Conservation (phyloP, 768 basidiomycete species). For the Mycena filopes region DNA sequence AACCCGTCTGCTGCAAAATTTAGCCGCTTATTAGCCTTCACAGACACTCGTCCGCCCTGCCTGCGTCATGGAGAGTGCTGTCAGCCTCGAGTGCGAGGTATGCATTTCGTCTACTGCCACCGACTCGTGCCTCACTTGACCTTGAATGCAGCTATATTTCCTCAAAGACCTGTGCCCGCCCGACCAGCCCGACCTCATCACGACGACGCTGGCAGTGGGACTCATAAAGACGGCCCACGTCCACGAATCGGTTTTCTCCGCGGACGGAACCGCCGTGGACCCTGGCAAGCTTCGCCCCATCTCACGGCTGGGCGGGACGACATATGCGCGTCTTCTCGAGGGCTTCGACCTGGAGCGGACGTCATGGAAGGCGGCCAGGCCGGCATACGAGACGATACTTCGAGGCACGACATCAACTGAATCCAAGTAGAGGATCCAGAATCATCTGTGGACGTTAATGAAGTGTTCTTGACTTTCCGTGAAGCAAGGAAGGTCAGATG, state of each 20-base stretch:
- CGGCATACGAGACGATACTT: constrained; percentile 39
- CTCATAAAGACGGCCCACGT: constrained; percentile 65
- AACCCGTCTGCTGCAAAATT: not conserved
- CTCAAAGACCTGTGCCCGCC: constrained; percentile 58
- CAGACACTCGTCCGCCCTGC: constrained; percentile 62
- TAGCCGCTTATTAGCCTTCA: constrained; percentile 3
- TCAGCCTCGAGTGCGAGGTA: constrained; percentile 73
- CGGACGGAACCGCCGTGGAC: constrained; percentile 55
- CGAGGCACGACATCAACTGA: constrained; percentile 1
- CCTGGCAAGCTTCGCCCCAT: constrained; percentile 59
- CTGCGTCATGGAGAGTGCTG: constrained; percentile 66
- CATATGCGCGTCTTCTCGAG: constrained; percentile 60
- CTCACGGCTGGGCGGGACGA: constrained; percentile 64
- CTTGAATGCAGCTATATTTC: constrained; percentile 55
- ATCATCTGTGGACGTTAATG: not conserved
- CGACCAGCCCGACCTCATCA: constrained; percentile 44
- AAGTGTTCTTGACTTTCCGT: not conserved
- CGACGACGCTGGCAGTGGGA: constrained; percentile 62
- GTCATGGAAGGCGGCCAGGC: constrained; percentile 46
- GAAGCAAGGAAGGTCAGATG: constrained; percentile 10
- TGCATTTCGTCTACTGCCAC: constrained; percentile 32
- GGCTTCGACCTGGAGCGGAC: constrained; percentile 58
- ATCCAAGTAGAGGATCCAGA: not conserved
- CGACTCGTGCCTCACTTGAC: constrained; percentile 7
- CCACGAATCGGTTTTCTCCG: constrained; percentile 56